Evolutionary conservation across 345 rosid genomes (phyloP).

Genomic region (Carallia brachiata): DNA sequence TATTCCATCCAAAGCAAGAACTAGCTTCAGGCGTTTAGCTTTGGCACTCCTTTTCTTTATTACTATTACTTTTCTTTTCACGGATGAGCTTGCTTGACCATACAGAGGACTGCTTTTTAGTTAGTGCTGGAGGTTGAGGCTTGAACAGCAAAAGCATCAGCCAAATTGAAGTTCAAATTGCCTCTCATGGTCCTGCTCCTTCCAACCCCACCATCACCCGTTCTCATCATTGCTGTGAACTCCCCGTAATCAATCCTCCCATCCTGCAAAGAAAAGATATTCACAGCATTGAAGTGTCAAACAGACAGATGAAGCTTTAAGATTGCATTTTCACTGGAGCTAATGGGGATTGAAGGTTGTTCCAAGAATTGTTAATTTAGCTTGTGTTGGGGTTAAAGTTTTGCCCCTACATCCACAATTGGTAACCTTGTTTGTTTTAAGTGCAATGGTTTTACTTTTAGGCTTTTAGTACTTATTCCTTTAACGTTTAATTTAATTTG

Average conservation of each 20-base stretch:
- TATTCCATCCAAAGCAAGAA: background rate
- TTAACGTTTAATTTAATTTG: too few relatives aligned
- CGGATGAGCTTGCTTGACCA: background rate
- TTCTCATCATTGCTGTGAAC: conserved; percentile 89
- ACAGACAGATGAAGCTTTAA: too few relatives aligned
- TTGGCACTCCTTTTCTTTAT: background rate
- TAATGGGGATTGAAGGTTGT: too few relatives aligned
- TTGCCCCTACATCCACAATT: too few relatives aligned
- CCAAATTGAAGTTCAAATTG: conserved; percentile 64
- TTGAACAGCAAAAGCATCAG: conserved; percentile 61
- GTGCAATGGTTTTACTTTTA: too few relatives aligned
- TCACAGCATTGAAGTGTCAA: background rate
- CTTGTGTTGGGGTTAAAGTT: too few relatives aligned
- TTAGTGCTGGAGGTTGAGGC: conserved; percentile 22
- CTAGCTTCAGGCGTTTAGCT: conserved; percentile 1
- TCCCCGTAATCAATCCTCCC: conserved; percentile 84
- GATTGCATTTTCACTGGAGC: too few relatives aligned
- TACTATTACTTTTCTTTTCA: too few relatives aligned
- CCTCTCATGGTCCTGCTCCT: conserved; percentile 75
- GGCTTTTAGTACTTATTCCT: too few relatives aligned
- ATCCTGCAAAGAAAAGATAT: conserved; percentile 43
- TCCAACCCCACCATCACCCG: conserved; percentile 60
- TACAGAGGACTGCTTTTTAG: conserved; percentile 7
- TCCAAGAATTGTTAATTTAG: too few relatives aligned
- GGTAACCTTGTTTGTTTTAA: too few relatives aligned